Conservation (phyloP, 257 asterid species). For the Solanum neorickii region DNA sequence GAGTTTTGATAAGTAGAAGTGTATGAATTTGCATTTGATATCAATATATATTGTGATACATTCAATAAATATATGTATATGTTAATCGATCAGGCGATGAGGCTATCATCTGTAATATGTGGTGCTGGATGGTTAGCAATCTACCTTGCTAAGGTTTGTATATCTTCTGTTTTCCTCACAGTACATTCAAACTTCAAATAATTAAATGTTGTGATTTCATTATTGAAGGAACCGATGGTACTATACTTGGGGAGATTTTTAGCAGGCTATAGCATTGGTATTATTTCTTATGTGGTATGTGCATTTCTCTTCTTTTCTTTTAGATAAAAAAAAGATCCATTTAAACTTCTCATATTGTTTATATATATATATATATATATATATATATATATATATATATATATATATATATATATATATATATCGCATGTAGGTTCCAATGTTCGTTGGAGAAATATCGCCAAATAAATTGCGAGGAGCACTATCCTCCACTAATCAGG, state of each 20-base stretch:
- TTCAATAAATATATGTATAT: too few species aligned
- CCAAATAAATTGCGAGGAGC: slow-evolving; percentile 67
- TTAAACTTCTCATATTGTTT: neutral
- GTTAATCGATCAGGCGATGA: too few species aligned
- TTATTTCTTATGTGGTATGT: slow-evolving; percentile 25
- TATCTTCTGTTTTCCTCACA: neutral
- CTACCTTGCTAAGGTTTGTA: slow-evolving; percentile 9
- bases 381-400: too few species aligned
- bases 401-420: too few species aligned
- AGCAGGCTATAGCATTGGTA: slow-evolving; percentile 36
- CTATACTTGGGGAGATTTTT: slow-evolving; percentile 36
- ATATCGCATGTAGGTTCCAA: slow-evolving; percentile 38
- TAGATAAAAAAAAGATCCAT: too few species aligned
- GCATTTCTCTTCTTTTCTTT: neutral
- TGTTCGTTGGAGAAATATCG: slow-evolving; percentile 71
- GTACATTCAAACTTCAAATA: neutral
- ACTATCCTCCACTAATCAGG: slow-evolving; percentile 54
- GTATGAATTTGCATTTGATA: too few species aligned
- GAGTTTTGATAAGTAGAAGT: too few species aligned
- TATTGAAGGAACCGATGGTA: slow-evolving; percentile 7
- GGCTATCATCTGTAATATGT: slow-evolving; percentile 4
- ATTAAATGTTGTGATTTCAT: neutral
- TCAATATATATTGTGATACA: too few species aligned
- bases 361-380: too few species aligned
- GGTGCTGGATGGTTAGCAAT: slow-evolving; percentile 12